phyloP scores from a whole-genome alignment of 805 yeast species.

The Metschnikowia colocasiae region DNA sequence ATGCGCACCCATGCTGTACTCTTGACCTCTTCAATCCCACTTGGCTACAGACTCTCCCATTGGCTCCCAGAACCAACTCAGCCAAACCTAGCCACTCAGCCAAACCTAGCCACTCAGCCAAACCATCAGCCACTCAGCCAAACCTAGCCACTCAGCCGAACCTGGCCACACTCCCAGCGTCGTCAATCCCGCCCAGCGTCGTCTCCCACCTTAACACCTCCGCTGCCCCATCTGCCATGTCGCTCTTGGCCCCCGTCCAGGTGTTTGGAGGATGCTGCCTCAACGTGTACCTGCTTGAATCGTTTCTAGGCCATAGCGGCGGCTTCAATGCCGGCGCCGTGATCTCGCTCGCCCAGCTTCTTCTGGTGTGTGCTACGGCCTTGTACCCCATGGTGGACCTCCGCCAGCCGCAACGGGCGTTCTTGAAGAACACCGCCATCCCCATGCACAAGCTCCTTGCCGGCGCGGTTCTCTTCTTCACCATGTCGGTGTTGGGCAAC shows the following conservation, averaged over 20 bases:
- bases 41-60: no score
- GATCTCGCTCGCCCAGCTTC: slow-evolving; percentile 57
- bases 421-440: slow-evolving; percentile 31
- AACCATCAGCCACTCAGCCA: no score
- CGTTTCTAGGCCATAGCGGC: slow-evolving; percentile 29
- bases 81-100: no score
- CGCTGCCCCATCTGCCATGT: neutral
- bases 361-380: slow-evolving; percentile 47
- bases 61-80: no score
- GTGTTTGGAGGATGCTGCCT: slow-evolving; percentile 75
- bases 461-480: slow-evolving; percentile 49
- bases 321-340: slow-evolving; percentile 36
- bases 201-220: no score
- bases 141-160: no score
- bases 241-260: slow-evolving; percentile 15
- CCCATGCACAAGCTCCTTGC: slow-evolving; percentile 44
- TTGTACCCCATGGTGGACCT: slow-evolving; percentile 33
- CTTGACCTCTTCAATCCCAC: no score
- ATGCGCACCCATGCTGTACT: no score
- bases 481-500: slow-evolving; percentile 54
- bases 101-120: no score
- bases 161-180: no score
- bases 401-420: slow-evolving; percentile 21
- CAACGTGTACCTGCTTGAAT: slow-evolving; percentile 62
- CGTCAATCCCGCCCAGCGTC: no score